Base-by-base conservation (phyloP, 1,284 basidiomycete genomes). In the Tilletiaria anomala region DNA sequence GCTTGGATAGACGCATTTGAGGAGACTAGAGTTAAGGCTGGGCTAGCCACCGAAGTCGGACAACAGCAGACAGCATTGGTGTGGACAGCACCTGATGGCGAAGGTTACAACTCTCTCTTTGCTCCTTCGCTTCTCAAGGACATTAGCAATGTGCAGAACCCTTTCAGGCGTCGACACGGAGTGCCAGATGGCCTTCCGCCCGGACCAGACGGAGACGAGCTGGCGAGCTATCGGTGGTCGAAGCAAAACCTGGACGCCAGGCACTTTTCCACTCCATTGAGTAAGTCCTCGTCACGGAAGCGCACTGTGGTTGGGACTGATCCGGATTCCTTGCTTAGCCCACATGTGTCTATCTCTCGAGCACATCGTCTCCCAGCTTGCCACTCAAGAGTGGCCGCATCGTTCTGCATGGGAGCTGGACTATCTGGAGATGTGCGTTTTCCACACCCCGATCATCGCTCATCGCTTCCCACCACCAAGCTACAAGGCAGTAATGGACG, bases 351-450 rank as follows among this genome's bases (percentile, higher is more conserved):
- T n/a, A n/a, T n/a, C 51, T 11, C 35, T 54, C 1, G 37, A 50
- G 42, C 56, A 63, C 42, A 44, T 45, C 26, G 26, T 56, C 2
- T 16, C 22, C 2, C 60, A 62, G 50, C 51, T 65, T 10, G 37
- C 40, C 19, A 37, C 43, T 11, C 29, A 44, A 16, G 35, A 46
- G 3, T 65, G 60, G 61, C 41, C 44, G 1, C 41, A 51, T 26
- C 40, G 43, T 1, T 52, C 58, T 4, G 54, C 56, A n/a, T 65
- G 61, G 61, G 61, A 65, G 43, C 47, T 65, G n/a, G 51, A 56
- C 38, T 65, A 65, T 23, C 46, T 65, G 14, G 56, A 65, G 36
- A 50, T 54, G 42, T 62, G 58, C 42, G 57, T 63, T 2, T 58
- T 65, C 43, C 50, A 59, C 17, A 45, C 52, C 8, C 47, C 47